Percentiles rank a stretch among this genome's conserved stretches.
These are phyloP conservation scores for Candida dubliniensis DNA, from an alignment of 1,139 yeast species.

Conservation along the genomic window DNA sequence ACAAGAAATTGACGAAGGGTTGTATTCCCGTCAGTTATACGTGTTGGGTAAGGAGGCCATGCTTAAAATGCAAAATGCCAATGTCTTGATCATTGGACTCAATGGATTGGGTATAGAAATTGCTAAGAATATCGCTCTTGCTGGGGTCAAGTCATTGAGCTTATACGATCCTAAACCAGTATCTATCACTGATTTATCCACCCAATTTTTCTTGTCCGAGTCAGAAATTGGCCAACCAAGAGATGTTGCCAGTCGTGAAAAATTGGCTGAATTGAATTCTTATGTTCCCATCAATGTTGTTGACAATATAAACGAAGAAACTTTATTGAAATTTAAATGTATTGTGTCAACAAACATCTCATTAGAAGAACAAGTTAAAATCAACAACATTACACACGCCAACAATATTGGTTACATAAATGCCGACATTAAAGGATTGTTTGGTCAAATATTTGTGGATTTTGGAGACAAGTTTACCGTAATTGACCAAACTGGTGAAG, in stretches of 20 bases:
- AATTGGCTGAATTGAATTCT: constrained; percentile 77
- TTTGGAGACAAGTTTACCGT: constrained; percentile 81
- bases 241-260: constrained; percentile 65
- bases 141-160: constrained; percentile 94
- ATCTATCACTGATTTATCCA: constrained; percentile 68
- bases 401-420: constrained; percentile 76
- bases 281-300: constrained; percentile 86
- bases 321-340: constrained; percentile 66
- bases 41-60: constrained; percentile 96
- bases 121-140: constrained; percentile 93
- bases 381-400: constrained; percentile 74
- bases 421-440: constrained; percentile 82
- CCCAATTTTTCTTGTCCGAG: constrained; percentile 81
- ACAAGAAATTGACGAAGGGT: constrained; percentile 75
- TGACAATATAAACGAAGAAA: constrained; percentile 47
- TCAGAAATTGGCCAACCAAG: constrained; percentile 76
- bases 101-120: constrained; percentile 93
- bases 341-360: constrained; percentile 79
- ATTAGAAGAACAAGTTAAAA: constrained; percentile 70
- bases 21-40: constrained; percentile 93
- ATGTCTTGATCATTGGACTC: constrained; percentile 82
- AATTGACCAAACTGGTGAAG: constrained; percentile 89
- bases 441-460: constrained; percentile 88
- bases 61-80: constrained; percentile 93
- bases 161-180: constrained; percentile 80